Conservation (phyloP, 148 eudicot species). For the Gaultheria prostrata region DNA sequence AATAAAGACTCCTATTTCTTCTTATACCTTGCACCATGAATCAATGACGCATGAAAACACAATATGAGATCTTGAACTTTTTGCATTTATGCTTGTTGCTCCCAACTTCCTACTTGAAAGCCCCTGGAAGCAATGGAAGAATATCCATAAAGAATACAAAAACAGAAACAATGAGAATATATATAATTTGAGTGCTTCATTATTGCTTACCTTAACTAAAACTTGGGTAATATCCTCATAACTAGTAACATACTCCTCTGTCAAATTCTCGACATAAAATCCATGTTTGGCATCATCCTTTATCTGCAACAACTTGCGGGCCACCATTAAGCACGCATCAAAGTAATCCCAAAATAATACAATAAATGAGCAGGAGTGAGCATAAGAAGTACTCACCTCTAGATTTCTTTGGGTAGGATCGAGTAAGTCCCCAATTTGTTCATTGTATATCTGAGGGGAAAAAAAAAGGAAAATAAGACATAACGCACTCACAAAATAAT, state of each 20-base stretch:
- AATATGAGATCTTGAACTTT: conserved; percentile 87
- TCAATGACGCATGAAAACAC: conserved; percentile 85
- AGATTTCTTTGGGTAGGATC: conserved; percentile 79
- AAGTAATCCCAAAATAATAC: not conserved
- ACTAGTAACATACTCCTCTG: conserved; percentile 88
- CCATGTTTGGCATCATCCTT: conserved; percentile 82
- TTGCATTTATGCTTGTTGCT: conserved; percentile 72
- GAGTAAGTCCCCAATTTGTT: conserved; percentile 85
- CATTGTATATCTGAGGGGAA: conserved; percentile 71
- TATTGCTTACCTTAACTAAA: conserved; percentile 60
- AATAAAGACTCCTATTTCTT: not conserved
- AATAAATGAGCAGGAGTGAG: not conserved
- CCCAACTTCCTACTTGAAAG: conserved; percentile 87
- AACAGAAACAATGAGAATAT: not conserved
- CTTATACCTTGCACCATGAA: conserved; percentile 92
- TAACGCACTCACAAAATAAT: conserved; percentile 24
- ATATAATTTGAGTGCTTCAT: not conserved
- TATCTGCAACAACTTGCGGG: conserved; percentile 43
- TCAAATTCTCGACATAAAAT: conserved; percentile 79
- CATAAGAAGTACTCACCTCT: conserved; percentile 43
- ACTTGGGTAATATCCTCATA: conserved; percentile 86
- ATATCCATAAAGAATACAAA: not conserved
- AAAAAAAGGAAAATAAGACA: not conserved
- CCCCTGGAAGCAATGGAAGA: conserved; percentile 53
- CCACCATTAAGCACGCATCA: conserved; percentile 7